These are phyloP conservation scores for Thalia dealbata DNA, from an alignment of 176 grass and related monocot genomes.

Conservation along the genomic window DNA sequence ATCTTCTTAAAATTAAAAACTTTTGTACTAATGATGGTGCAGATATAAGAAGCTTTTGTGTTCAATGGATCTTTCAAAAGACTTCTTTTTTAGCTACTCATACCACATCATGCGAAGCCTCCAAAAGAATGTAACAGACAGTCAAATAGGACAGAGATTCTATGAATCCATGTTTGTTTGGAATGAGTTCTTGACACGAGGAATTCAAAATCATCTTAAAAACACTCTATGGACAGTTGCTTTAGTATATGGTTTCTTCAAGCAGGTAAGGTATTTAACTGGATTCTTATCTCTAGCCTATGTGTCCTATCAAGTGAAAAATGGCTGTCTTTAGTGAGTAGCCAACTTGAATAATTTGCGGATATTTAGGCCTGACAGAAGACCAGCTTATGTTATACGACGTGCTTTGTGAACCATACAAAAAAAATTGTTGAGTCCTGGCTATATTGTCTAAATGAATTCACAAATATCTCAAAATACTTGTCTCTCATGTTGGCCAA, in stretches of 20 bases:
- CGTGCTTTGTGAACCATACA: background rate
- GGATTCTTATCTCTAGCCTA: background rate
- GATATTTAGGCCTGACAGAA: no score
- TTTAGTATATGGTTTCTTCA: slow-evolving; percentile 92
- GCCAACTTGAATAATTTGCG: background rate
- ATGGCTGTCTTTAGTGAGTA: background rate
- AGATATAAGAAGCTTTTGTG: slow-evolving; percentile 80
- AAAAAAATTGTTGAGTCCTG: background rate
- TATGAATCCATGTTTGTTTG: slow-evolving; percentile 90
- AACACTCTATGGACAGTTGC: slow-evolving; percentile 71
- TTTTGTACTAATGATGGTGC: slow-evolving; percentile 26
- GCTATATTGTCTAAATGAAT: no score
- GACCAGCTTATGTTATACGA: no score
- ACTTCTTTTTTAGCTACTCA: slow-evolving; percentile 89
- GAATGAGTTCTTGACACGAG: slow-evolving; percentile 69
- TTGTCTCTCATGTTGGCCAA: no score
- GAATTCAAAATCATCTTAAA: slow-evolving; percentile 36
- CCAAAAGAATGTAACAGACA: slow-evolving; percentile 71
- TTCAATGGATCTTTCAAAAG: slow-evolving; percentile 77
- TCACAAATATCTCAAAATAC: no score
- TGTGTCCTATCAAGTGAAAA: no score
- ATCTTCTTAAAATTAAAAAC: background rate
- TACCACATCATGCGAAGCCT: slow-evolving; percentile 82
- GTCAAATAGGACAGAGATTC: slow-evolving; percentile 35
- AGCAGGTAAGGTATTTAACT: slow-evolving; percentile 40